These are phyloP conservation scores for Triticum turgidum DNA, from an alignment of 176 grass and related monocot genomes.

Conservation along the genomic window DNA sequence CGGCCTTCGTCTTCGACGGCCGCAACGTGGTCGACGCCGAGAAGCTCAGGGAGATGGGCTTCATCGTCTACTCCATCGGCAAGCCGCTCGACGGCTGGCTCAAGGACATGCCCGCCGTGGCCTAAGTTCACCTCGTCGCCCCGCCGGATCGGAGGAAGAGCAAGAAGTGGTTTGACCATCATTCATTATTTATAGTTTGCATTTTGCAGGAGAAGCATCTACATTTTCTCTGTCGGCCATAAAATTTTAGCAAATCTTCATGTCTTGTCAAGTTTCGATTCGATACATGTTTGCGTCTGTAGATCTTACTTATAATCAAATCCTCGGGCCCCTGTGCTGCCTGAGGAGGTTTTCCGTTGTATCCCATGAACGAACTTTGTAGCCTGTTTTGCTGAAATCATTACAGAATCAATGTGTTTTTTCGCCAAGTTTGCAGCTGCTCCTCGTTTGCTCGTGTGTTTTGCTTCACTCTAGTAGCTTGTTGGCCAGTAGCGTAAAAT, in stretches of 20 bases:
- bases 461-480: background rate
- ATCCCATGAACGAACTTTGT: conserved; percentile 36
- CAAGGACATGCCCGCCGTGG: conserved; percentile 88
- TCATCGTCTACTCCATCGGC: conserved; percentile 89
- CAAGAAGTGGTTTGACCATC: conserved; percentile 38
- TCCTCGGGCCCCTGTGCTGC: conserved; percentile 2
- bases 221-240: conserved; percentile 36
- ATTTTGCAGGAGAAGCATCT: conserved; percentile 35
- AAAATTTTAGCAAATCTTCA: conserved; percentile 23
- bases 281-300: conserved; percentile 33
- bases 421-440: background rate
- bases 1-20: conserved; percentile 74
- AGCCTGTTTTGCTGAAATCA: conserved; percentile 39
- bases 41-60: conserved; percentile 94
- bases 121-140: conserved; percentile 25
- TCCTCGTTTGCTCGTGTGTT: background rate
- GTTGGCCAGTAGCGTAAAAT: background rate
- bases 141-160: background rate
- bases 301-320: conserved; percentile 39
- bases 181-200: conserved; percentile 71
- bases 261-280: conserved; percentile 9
- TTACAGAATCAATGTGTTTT: conserved; percentile 32
- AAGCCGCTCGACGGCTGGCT: conserved; percentile 85
- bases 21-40: conserved; percentile 68
- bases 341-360: conserved; percentile 35